phyloP scores from a whole-genome alignment of 305 asterid species.

The Plantago coronopus region DNA sequence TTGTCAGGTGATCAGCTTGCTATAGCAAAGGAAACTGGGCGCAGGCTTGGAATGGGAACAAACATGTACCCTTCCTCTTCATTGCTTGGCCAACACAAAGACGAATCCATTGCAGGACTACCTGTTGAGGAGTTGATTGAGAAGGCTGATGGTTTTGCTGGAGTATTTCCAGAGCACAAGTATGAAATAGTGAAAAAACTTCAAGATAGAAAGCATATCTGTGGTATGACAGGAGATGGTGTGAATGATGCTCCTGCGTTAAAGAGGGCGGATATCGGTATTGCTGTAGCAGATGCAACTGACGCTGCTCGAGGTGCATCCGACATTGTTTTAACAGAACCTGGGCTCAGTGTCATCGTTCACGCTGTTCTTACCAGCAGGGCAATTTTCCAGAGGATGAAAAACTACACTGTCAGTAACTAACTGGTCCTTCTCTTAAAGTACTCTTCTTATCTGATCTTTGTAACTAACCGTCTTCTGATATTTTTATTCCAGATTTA shows the following conservation, averaged over 20 bases:
- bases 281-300: conserved; percentile 83
- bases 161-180: conserved; percentile 91
- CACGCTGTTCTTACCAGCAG: conserved; percentile 80
- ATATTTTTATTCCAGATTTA: conserved; percentile 42
- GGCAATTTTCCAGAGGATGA: conserved; percentile 86
- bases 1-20: conserved; percentile 76
- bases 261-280: conserved; percentile 83
- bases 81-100: conserved; percentile 69
- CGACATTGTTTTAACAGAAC: conserved; percentile 71
- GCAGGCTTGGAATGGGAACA: conserved; percentile 94
- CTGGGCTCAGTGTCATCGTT: conserved; percentile 74
- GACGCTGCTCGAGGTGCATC: conserved; percentile 88
- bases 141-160: conserved; percentile 86
- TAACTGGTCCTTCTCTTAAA: conserved; percentile 2
- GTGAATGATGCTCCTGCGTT: conserved; percentile 84
- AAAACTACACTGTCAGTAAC: conserved; percentile 56
- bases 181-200: conserved; percentile 70
- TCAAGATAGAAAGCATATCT: conserved; percentile 71
- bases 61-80: conserved; percentile 87
- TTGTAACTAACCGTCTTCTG: not conserved
- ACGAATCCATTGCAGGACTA: conserved; percentile 54
- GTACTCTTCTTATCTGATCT: conserved; percentile 7
- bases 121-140: conserved; percentile 80
- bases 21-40: conserved; percentile 78
- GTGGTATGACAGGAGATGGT: conserved; percentile 91